A percentile compares a stretch with the other conserved stretches of the same genome.
phyloP scores from a whole-genome alignment of 2,329 filamentous ascomycete species.

The Xylariaceae sp. region DNA sequence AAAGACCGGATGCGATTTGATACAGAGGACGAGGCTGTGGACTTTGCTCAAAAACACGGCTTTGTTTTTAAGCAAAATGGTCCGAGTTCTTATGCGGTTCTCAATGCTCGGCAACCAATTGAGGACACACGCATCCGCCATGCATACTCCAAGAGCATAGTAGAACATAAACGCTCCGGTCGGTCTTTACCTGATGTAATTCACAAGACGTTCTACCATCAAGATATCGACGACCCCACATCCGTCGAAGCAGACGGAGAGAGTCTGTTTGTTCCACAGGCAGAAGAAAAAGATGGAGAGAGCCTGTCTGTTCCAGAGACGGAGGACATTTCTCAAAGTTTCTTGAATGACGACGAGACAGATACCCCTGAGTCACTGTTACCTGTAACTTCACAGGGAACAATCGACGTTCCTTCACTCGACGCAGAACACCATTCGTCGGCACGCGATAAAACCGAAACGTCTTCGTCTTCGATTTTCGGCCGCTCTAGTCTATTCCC shows the following conservation, averaged over 20 bases:
- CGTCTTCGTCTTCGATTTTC: constrained; percentile 4
- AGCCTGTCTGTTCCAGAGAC: constrained; percentile 29
- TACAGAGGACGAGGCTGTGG: constrained; percentile 58
- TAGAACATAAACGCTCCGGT: constrained; percentile 55
- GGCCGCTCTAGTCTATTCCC: not conserved
- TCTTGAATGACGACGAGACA: constrained; percentile 12
- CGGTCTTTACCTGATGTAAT: constrained; percentile 51
- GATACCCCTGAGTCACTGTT: constrained; percentile 11
- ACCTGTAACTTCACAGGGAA: constrained; percentile 6
- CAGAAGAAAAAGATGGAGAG: constrained; percentile 17
- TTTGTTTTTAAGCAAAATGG: constrained; percentile 45
- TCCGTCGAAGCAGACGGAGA: constrained; percentile 13
- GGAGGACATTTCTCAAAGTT: constrained; percentile 7
- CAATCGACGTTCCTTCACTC: constrained; percentile 2
- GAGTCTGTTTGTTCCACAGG: constrained; percentile 29
- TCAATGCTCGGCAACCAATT: constrained; percentile 41
- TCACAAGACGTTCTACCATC: constrained; percentile 47
- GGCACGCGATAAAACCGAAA: not conserved
- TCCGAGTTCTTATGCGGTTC: constrained; percentile 38
- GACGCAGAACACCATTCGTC: constrained; percentile 1
- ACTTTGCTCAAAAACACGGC: constrained; percentile 56
- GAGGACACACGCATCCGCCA: constrained; percentile 49
- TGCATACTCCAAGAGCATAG: constrained; percentile 49
- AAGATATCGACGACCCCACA: constrained; percentile 3
- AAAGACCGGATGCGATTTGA: constrained; percentile 62